Base-by-base conservation (phyloP, 148 eudicot genomes). In the Cornus suecica region DNA sequence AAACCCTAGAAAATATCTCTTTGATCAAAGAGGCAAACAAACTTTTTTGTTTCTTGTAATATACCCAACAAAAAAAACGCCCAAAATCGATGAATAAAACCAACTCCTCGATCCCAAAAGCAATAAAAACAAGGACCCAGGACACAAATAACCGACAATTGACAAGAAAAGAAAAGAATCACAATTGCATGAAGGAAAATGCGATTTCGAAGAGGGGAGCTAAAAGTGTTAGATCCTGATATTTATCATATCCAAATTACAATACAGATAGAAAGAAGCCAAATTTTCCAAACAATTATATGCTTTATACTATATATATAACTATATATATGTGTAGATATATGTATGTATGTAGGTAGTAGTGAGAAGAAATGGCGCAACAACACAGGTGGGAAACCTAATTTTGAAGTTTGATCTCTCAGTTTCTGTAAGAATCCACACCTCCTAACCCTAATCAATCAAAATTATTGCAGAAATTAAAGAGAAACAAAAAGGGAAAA, bases 321-420 rank as follows among this genome's bases (percentile, higher is more conserved):
- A n/a, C n/a, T n/a, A n/a, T n/a, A n/a, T n/a, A n/a, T n/a, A n/a
- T n/a, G n/a, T n/a, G n/a, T n/a, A n/a, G n/a, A n/a, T n/a, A n/a
- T 18, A 1, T 56, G 5, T 56, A n/a, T 18, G 20, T 22, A 58
- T 1, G 10, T 1, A 58, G 24, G 24, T 5, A 58, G 65, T 48
- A 80, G 30, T 68, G 77, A 77, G 24, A n/a, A 58, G 65, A 63
- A 80, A 45, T 68, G 77, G 80, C 83, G 80, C 77, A 73, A 77
- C 15, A 60, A 77, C 78, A 26, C 71, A 48, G 63, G 78, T 79
- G 75, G 34, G 78, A 65, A 75, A 80, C 79, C 83, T 54, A 75
- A 48, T 65, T 64, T 16, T n/a, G 54, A 65, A 29, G 54, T 37
- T 37, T 41, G 76, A 63, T 74, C 69, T 68, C 24, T 62, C 29